A percentile compares a stretch with the other conserved stretches of the same genome.
Conservation (phyloP, 495 filamentous ascomycete species). For the Gamarada debralockiae region DNA sequence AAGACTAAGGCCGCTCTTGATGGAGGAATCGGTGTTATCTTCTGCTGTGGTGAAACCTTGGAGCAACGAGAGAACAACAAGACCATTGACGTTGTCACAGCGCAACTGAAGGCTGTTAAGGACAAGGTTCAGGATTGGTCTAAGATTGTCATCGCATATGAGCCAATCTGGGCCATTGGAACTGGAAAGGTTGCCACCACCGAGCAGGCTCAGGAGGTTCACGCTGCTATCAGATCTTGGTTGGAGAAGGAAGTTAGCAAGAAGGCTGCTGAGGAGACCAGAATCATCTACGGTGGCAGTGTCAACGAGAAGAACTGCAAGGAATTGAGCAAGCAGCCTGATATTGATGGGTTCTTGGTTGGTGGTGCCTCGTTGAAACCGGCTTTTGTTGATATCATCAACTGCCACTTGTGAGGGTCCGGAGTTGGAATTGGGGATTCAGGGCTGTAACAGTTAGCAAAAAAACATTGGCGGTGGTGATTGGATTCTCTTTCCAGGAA, state of each 20-base stretch:
- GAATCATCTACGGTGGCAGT: slow-evolving; percentile 93
- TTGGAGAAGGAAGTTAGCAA: slow-evolving; percentile 68
- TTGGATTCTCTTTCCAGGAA: too few relatives aligned
- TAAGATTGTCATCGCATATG: slow-evolving; percentile 95
- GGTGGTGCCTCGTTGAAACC: slow-evolving; percentile 98
- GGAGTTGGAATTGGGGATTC: not conserved
- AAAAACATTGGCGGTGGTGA: too few relatives aligned
- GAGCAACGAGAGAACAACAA: slow-evolving; percentile 84
- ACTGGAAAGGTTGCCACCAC: slow-evolving; percentile 96
- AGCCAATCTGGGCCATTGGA: slow-evolving; percentile 99
- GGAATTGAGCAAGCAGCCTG: slow-evolving; percentile 82
- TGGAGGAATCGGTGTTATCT: slow-evolving; percentile 82
- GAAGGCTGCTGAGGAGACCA: slow-evolving; percentile 69
- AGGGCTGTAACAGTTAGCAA: slow-evolving; percentile 5
- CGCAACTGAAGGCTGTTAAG: slow-evolving; percentile 65
- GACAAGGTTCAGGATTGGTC: slow-evolving; percentile 77
- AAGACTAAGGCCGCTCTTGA: slow-evolving; percentile 91
- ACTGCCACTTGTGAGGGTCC: slow-evolving; percentile 41
- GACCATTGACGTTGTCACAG: slow-evolving; percentile 88
- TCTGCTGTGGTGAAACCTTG: slow-evolving; percentile 93
- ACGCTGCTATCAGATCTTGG: slow-evolving; percentile 89
- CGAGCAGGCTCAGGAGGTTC: slow-evolving; percentile 92
- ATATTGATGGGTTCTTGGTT: slow-evolving; percentile 98
- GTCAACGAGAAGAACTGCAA: slow-evolving; percentile 98
- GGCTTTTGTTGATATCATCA: slow-evolving; percentile 70